Base-by-base conservation (phyloP, 257 asterid genomes). In the Lycium ferocissimum region DNA sequence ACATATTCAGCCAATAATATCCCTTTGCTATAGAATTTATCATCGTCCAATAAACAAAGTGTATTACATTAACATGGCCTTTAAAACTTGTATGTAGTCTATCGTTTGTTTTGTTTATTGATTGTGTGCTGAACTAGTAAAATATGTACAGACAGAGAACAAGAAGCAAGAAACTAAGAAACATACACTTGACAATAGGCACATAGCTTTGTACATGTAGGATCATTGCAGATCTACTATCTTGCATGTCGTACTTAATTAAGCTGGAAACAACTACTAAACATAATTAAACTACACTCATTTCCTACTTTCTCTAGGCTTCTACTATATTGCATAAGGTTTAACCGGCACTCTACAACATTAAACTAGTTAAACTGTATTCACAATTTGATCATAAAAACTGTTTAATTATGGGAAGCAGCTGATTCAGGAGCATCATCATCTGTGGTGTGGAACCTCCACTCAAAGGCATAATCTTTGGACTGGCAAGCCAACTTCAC, bases 391-490 rank as follows among this genome's bases (percentile, higher is more conserved):
- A 26, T 26, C 69, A 35, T 53, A 70, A 70, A 51, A 53, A 78
- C 82, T 26, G 6, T 69, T 83, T 12, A 49, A 22, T 26, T 63
- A 13, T 72, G 59, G 15, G 89, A 89, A 40, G 54, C 84, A 76
- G 65, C 79, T 70, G 56, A 83, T 63, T 80, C 84, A 6, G 89
- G 82, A 9, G 83, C 84, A 40, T 33, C 40, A 6, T 85, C 84
- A 3, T 85, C 85, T 6, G 57, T 62, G 7, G 84, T 79, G 47
- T 86, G 86, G 75, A 97, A 97, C 97, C 93, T 97, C 99, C 99
- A 97, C 85, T 92, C 87, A 59, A 95, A 92, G 87, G 90, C 90
- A 56, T 92, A 96, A 81, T 94, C 95, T 83, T 92, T 95, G 3
- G 87, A 88, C 83, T 85, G 87, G 9, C 94, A 94, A 9, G 72